Conservation (phyloP, 73 alveolate genomes). For the Paramecium biaurelia region DNA sequence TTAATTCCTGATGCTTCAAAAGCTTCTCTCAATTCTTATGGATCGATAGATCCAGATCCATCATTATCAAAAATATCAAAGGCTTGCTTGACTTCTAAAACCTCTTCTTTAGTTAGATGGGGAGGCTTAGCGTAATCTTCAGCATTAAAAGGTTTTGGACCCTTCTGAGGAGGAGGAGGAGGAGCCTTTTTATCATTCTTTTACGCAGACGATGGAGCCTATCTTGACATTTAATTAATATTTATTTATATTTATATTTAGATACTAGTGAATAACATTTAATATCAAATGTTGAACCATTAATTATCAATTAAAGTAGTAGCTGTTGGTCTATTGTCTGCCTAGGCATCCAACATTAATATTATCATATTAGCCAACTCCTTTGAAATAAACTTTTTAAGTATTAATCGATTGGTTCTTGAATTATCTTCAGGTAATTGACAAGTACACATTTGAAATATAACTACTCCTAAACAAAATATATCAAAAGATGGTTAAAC, state of each 20-base stretch:
- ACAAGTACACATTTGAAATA: conserved; percentile 30
- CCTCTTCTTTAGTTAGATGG: conserved; percentile 57
- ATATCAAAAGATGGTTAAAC: background rate
- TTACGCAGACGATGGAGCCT: background rate
- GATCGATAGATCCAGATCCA: conserved; percentile 93
- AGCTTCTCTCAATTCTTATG: conserved; percentile 92
- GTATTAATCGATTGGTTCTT: conserved; percentile 1
- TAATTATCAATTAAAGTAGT: background rate
- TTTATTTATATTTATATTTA: background rate
- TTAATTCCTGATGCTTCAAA: conserved; percentile 90
- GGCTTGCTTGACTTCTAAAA: background rate
- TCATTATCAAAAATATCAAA: conserved; percentile 82
- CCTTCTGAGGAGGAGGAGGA: conserved; percentile 2
- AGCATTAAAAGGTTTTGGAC: background rate
- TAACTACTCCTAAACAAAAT: conserved; percentile 28
- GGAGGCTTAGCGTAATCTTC: conserved; percentile 76
- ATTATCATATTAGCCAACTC: background rate
- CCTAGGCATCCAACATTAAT: background rate
- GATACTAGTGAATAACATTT: background rate
- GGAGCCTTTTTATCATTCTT: background rate
- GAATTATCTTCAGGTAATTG: conserved; percentile 12
- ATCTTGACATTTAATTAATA: background rate
- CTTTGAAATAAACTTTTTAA: background rate
- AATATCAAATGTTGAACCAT: background rate
- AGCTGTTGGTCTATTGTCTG: conserved; percentile 15